Percentiles rank a stretch among this genome's conserved stretches.
phyloP scores from a whole-genome alignment of 805 yeast species.

The Candida sakaeoensis region DNA sequence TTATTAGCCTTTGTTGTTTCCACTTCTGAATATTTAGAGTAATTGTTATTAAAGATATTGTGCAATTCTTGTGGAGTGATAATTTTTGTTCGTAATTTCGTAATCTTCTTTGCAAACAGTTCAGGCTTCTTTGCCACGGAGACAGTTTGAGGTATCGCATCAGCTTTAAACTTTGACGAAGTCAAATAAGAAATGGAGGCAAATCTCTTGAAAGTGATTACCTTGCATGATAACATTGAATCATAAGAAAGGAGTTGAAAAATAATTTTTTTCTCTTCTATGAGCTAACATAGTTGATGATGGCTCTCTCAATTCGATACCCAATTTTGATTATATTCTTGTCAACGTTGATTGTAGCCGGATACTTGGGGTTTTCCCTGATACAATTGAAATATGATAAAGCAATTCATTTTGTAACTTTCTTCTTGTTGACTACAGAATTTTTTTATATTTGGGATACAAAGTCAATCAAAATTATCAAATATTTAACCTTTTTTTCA shows the following conservation, averaged over 20 bases:
- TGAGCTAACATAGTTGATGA: neutral
- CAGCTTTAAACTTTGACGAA: neutral
- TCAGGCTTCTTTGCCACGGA: neutral
- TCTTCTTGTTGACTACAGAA: constrained; percentile 44
- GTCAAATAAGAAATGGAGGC: constrained; percentile 6
- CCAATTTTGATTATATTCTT: constrained; percentile 22
- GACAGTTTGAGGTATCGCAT: neutral
- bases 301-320: constrained; percentile 6
- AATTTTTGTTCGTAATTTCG: constrained; percentile 7
- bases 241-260: neutral
- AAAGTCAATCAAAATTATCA: constrained; percentile 23
- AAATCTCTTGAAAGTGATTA: neutral
- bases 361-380: constrained; percentile 51
- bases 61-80: constrained; percentile 24
- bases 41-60: constrained; percentile 17
- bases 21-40: constrained; percentile 11
- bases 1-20: constrained; percentile 22
- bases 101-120: neutral
- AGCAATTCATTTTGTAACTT: constrained; percentile 45
- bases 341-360: constrained; percentile 25
- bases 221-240: neutral
- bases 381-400: constrained; percentile 48
- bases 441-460: constrained; percentile 45
- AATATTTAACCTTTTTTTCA: constrained; percentile 33
- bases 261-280: neutral